A percentile compares a stretch with the other conserved stretches of the same genome.
These are phyloP conservation scores for Pezicula carpinea DNA, from an alignment of 2,329 filamentous ascomycete genomes.

Conservation along the genomic window DNA sequence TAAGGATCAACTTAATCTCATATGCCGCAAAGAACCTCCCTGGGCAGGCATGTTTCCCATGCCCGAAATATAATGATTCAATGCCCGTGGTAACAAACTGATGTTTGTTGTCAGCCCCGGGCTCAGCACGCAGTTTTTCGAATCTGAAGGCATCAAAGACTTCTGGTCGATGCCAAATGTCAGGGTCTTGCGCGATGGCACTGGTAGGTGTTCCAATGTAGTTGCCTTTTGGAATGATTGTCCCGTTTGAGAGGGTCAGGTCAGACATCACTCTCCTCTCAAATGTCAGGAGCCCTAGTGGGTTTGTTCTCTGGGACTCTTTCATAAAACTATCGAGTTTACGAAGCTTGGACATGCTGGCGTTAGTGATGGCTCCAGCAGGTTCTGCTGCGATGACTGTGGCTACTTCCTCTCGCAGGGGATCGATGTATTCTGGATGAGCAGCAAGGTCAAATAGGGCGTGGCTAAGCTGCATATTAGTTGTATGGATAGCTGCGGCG, in stretches of 20 bases:
- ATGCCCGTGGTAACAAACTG: constrained; percentile 9
- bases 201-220: too few relatives aligned
- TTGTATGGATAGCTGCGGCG: too few relatives aligned
- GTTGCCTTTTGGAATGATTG: too few relatives aligned
- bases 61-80: constrained; percentile 8
- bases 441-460: constrained; percentile 30
- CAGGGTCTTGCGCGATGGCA: too few relatives aligned
- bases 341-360: constrained; percentile 30
- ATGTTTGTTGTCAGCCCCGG: constrained; percentile 1
- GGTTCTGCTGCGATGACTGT: constrained; percentile 22
- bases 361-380: constrained; percentile 32
- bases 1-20: constrained; percentile 16
- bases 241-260: too few relatives aligned
- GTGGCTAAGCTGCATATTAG: too few relatives aligned
- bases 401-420: constrained; percentile 33
- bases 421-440: constrained; percentile 33
- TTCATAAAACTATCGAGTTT: constrained; percentile 35
- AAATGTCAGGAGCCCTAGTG: too few relatives aligned
- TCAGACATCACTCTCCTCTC: too few relatives aligned
- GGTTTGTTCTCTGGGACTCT: constrained; percentile 26
- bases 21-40: constrained; percentile 20
- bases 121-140: background rate
- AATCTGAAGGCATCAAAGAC: too few relatives aligned
- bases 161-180: too few relatives aligned
- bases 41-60: constrained; percentile 12